Evolutionary conservation across 2,329 filamentous ascomycete genomes (phyloP).

Genomic region (Fusarium devonianum): DNA sequence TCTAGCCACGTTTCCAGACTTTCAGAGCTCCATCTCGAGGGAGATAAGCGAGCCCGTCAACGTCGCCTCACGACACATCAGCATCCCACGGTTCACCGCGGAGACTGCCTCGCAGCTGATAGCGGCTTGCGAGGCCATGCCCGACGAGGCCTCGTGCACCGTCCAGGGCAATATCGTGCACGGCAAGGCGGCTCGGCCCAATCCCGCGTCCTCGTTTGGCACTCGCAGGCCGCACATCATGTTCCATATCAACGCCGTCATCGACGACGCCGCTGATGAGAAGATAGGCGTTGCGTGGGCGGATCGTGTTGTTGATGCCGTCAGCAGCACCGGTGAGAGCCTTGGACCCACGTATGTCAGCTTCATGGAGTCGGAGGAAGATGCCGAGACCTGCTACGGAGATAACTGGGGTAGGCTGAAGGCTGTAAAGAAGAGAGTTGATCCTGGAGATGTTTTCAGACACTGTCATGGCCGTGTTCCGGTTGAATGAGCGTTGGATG

Average conservation of each 20-base stretch:
- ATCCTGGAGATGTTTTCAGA: not conserved
- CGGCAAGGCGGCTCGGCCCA: not conserved
- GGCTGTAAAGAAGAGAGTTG: not conserved
- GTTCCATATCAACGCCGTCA: conserved; percentile 5
- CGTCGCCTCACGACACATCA: conserved; percentile 2
- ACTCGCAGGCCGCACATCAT: conserved; percentile 4
- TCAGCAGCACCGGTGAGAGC: not conserved
- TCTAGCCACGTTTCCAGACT: not conserved
- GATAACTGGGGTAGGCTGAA: not conserved
- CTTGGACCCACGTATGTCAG: not conserved
- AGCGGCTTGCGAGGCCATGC: not conserved
- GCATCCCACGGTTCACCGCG: not conserved
- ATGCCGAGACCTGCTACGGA: not conserved
- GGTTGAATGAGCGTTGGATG: not conserved
- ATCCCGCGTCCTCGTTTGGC: not conserved
- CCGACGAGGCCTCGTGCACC: not conserved
- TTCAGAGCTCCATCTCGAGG: conserved; percentile 1
- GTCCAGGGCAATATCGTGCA: not conserved
- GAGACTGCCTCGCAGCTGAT: not conserved
- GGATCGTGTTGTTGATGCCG: not conserved
- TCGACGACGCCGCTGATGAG: not conserved
- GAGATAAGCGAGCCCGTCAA: conserved; percentile 9
- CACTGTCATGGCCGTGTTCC: not conserved
- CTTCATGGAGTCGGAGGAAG: not conserved
- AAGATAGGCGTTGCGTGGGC: not conserved